Evolutionary conservation across 2,329 filamentous ascomycete species (phyloP), one percentile per base, ranked within the genome.

Genomic region (Trichoderma sp.): DNA sequence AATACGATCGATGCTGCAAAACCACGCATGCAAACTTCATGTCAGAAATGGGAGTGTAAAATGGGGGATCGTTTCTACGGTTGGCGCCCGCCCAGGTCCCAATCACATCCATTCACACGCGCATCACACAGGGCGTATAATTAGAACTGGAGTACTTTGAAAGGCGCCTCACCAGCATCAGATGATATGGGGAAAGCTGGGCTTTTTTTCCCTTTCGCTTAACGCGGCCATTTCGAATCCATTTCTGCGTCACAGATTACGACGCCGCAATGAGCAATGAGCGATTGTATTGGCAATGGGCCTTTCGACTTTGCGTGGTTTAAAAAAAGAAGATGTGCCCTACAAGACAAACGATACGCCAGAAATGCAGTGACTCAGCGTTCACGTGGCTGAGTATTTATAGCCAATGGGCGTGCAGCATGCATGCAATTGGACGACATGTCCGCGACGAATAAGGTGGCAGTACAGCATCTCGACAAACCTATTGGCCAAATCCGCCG

Each of bases 81-180:
- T 36, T 62, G 67, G 14, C 67, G 67, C 67, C 67, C 56, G 57
- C 56, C 36, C 15, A 70, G 9, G 9, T 2, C 15, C 57, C 57
- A 24, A 36, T 70, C 57, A 70, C 67, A 70, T 51, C 57, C 8
- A 60, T 70, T 62, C 67, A 70, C 67, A 61, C 39, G 57, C n/a
- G 39, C 36, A 70, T 70, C 67, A 62, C 67, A 70, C 21, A 36
- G 57, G 57, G 56, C n/a, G 57, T 70, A 70, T 47, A 58, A 43
- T 66, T 36, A 56, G 30, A 53, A 61, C 43, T 21, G 26, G 32
- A 14, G 26, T 21, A 12, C n/a, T 32, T n/a, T 34, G n/a, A 32
- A 34, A 34, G 30, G 57, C 18, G 26, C 53, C n/a, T 60, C 57
- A 24, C 36, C 6, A 53, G 47, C 47, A 53, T 24, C 47, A 24